Evolutionary conservation across 2,329 filamentous ascomycete genomes (phyloP).

Genomic region (Colletotrichum orchidophilum): DNA sequence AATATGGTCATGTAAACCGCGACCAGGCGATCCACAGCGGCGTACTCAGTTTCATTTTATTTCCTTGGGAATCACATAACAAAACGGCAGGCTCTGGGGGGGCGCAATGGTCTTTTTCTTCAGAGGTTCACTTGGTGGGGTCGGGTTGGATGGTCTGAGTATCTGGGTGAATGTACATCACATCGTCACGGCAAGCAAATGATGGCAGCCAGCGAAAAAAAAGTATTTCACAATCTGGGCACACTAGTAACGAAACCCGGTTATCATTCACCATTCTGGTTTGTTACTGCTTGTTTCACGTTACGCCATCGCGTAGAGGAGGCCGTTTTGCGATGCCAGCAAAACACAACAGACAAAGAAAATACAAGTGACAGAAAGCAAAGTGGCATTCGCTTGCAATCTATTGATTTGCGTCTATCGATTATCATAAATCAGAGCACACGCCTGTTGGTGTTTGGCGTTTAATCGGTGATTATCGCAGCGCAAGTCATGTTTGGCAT

Average conservation of each 20-base stretch:
- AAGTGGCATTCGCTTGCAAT: neutral
- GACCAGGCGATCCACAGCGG: neutral
- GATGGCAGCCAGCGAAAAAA: neutral
- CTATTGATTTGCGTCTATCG: neutral
- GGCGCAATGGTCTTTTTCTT: constrained; percentile 8
- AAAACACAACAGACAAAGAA: neutral
- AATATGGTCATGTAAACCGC: constrained; percentile 50
- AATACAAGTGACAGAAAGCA: neutral
- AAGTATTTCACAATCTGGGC: neutral
- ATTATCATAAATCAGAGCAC: neutral
- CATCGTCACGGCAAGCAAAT: neutral
- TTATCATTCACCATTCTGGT: neutral
- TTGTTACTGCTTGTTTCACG: neutral
- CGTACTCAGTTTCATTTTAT: neutral
- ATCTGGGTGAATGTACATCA: neutral
- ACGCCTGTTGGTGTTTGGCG: neutral
- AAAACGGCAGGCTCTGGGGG: constrained; percentile 11
- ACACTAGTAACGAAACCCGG: neutral
- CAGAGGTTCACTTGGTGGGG: constrained; percentile 15
- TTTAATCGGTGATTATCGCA: no score
- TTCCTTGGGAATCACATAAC: neutral
- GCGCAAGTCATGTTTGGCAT: neutral
- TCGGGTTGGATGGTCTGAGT: constrained; percentile 9
- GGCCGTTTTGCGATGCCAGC: neutral
- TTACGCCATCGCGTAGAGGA: neutral